A percentile compares a stretch with the other conserved stretches of the same genome.
Conservation (phyloP, 257 asterid species). For the Rubia yunnanensis region DNA sequence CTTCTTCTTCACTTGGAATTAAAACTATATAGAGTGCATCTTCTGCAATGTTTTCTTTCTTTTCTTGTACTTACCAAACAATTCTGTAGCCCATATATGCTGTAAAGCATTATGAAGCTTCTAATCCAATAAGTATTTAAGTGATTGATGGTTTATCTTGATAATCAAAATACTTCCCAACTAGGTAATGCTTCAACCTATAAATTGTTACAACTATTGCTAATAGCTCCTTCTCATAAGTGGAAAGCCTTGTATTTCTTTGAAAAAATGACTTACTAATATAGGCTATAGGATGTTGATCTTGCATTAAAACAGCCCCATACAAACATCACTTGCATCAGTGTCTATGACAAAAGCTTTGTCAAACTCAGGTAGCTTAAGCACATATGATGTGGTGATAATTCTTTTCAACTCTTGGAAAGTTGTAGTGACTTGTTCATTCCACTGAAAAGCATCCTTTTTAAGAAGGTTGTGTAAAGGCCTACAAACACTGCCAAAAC, state of each 20-base stretch:
- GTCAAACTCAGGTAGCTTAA: not conserved
- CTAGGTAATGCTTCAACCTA: not conserved
- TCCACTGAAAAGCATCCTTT: not conserved
- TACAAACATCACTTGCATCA: not conserved
- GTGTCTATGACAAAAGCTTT: not conserved
- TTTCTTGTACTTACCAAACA: not conserved
- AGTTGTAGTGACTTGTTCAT: not conserved
- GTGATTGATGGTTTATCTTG: not conserved
- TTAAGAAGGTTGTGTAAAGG: not conserved
- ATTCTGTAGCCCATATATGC: too few relatives aligned
- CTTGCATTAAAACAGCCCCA: not conserved
- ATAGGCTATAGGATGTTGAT: not conserved
- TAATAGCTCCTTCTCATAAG: not conserved
- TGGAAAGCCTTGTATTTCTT: not conserved
- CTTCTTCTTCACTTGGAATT: too few relatives aligned
- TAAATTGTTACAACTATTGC: not conserved
- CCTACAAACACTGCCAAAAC: not conserved
- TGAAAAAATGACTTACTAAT: not conserved
- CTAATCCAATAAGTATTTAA: not conserved
- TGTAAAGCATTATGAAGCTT: too few relatives aligned
- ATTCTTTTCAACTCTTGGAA: too few relatives aligned
- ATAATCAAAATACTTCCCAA: not conserved
- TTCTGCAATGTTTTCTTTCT: not conserved
- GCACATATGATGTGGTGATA: not conserved
- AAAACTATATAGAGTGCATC: not conserved